A percentile compares a stretch with the other conserved stretches of the same genome.
Evolutionary conservation across 805 yeast genomes (phyloP).

Genomic region (Saccharomycopsis olivae): DNA sequence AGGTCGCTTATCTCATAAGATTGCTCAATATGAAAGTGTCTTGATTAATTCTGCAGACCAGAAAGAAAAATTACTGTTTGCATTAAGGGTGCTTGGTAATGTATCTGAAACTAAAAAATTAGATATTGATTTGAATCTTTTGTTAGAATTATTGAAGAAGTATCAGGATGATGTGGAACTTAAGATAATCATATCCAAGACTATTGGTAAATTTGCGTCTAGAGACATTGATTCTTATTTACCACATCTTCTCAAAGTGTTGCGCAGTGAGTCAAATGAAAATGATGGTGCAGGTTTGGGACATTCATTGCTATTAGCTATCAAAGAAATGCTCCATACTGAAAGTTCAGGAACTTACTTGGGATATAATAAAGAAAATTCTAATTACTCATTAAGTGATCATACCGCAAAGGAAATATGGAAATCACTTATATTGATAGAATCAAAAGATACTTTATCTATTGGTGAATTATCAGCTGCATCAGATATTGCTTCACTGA

Average conservation of each 20-base stretch:
- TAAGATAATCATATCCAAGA: slow-evolving; percentile 38
- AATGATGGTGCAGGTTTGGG: slow-evolving; percentile 11
- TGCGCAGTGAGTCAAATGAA: slow-evolving; percentile 19
- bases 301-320: slow-evolving; percentile 24
- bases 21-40: slow-evolving; percentile 8
- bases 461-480: slow-evolving; percentile 19
- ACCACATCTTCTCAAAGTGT: slow-evolving; percentile 27
- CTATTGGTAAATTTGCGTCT: slow-evolving; percentile 40
- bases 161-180: slow-evolving; percentile 25
- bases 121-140: slow-evolving; percentile 11
- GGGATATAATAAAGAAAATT: slow-evolving; percentile 11
- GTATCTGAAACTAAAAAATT: slow-evolving; percentile 10
- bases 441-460: not conserved
- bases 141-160: slow-evolving; percentile 6
- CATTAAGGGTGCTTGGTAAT: slow-evolving; percentile 13
- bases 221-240: slow-evolving; percentile 30
- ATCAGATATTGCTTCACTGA: slow-evolving; percentile 22
- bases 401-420: slow-evolving; percentile 3
- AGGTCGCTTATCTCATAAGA: slow-evolving; percentile 2
- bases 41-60: slow-evolving; percentile 1
- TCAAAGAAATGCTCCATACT: slow-evolving; percentile 24
- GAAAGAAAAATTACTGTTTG: slow-evolving; percentile 6
- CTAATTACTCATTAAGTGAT: slow-evolving; percentile 19
- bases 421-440: slow-evolving; percentile 5
- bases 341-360: slow-evolving; percentile 6